Base-by-base conservation (phyloP, 1,139 yeast species). In the Tardiomyces blankii region DNA sequence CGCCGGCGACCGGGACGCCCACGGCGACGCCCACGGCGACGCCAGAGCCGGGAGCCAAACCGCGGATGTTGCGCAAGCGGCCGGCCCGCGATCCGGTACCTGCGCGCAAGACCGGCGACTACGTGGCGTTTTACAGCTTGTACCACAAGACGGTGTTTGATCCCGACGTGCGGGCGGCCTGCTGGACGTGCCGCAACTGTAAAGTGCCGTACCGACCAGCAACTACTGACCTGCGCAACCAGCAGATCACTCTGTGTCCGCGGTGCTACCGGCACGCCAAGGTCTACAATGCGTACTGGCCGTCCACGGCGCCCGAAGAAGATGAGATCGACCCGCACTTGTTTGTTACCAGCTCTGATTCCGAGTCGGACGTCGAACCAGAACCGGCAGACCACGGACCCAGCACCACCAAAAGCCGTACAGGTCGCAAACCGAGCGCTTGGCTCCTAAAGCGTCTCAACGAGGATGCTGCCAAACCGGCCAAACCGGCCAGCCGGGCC, bases 191-290 rank as follows among this genome's bases (percentile, higher is more conserved):
- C 41, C 32, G n/a, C 12, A 45, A 45, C 42, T 45, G 45, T 25
- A 19, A 18, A 12, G 42, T 43, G 21, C 42, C 42, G 18, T 43
- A 27, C 35, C 21, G n/a, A 6, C 35, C 35, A 11, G 35, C 35
- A 5, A 30, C 35, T 5, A 30, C 35, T 5, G 35, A 30, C 35
- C 35, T 30, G 4, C 35, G 35, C 16, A 30, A 30, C 16, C 35
- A 30, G 35, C 35, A 30, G 9, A 30, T 30, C 35, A 30, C 35
- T 5, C 42, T 51, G 43, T 62, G 66, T 44, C 64, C 62, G 0
- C 49, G 66, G 23, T 62, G 66, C 43, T 55, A 57, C 42, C 54
- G 66, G n/a, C 66, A 61, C 39, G 57, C 58, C 5, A 41, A 51
- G 2, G 43, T 62, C 5, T 62, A 58, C 48, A 51, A 51, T 41